Percentiles rank a stretch among this genome's conserved stretches.
phyloP scores from a whole-genome alignment of 164 flowering plant genomes.

The Hamamelis virginiana region DNA sequence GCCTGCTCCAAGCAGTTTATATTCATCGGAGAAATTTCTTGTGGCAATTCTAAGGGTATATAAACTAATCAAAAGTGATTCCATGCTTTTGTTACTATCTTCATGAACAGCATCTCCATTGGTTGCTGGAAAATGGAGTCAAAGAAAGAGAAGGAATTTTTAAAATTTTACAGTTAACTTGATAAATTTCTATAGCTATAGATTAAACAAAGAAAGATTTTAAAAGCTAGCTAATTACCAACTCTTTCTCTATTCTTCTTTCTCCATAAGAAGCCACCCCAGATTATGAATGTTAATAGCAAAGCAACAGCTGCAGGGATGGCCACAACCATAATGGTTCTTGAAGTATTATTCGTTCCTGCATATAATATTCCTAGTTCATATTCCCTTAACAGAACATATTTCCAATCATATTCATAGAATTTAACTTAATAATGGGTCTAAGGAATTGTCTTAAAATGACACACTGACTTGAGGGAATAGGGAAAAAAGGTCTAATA shows the following conservation, averaged over 20 bases:
- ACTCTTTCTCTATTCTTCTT: slow-evolving; percentile 4
- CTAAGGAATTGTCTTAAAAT: too few relatives aligned
- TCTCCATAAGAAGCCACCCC: slow-evolving; percentile 18
- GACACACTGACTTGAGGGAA: too few relatives aligned
- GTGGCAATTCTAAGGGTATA: slow-evolving; percentile 18
- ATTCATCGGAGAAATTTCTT: slow-evolving; percentile 9
- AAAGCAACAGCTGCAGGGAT: slow-evolving; percentile 4
- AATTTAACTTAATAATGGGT: too few relatives aligned
- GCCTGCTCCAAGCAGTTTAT: slow-evolving; percentile 27
- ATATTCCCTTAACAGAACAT: too few relatives aligned
- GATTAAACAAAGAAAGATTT: too few relatives aligned
- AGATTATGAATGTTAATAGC: not conserved
- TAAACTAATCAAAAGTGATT: slow-evolving; percentile 13
- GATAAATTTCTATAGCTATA: too few relatives aligned
- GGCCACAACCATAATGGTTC: not conserved
- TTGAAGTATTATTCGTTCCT: slow-evolving; percentile 7
- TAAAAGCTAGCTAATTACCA: not conserved
- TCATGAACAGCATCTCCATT: slow-evolving; percentile 4
- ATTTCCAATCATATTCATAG: too few relatives aligned
- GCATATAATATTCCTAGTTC: not conserved
- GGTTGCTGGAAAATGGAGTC: too few relatives aligned
- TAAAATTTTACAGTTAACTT: not conserved
- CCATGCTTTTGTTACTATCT: not conserved
- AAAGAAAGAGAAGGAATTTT: too few relatives aligned
- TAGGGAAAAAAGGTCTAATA: too few relatives aligned